These are phyloP conservation scores for Penicillium sp. DNA, from an alignment of 2,329 filamentous ascomycete genomes.

Conservation along the genomic window DNA sequence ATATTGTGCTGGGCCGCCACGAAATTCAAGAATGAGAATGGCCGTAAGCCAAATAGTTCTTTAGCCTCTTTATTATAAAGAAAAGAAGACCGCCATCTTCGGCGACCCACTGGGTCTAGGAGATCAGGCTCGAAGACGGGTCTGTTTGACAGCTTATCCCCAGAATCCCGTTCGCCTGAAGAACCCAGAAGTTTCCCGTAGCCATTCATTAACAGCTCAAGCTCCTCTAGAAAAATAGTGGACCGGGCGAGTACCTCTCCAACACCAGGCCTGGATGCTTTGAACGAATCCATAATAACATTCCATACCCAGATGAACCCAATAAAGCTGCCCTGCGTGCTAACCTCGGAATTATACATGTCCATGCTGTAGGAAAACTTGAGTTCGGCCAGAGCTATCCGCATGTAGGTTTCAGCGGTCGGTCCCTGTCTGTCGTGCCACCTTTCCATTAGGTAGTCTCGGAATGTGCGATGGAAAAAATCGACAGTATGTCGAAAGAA, in stretches of 20 bases:
- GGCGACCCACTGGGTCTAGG: too few relatives aligned
- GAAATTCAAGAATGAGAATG: too few relatives aligned
- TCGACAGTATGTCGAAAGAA: neutral
- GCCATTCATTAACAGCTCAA: neutral
- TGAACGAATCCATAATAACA: neutral
- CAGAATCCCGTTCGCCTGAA: neutral
- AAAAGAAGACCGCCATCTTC: too few relatives aligned
- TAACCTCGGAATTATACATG: neutral
- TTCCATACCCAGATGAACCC: neutral
- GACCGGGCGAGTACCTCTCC: neutral
- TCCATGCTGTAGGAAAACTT: slow-evolving; percentile 1
- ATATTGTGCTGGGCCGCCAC: too few relatives aligned
- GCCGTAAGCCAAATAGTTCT: too few relatives aligned
- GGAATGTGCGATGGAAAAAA: slow-evolving; percentile 5
- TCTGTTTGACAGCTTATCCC: too few relatives aligned
- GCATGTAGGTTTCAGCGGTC: neutral
- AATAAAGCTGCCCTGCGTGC: neutral
- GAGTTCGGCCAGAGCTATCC: neutral
- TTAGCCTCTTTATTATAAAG: too few relatives aligned
- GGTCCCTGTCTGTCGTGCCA: neutral
- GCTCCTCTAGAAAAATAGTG: neutral
- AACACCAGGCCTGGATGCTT: too few relatives aligned
- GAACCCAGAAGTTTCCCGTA: neutral
- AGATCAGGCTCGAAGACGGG: too few relatives aligned
- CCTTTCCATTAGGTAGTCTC: neutral